These are phyloP conservation scores for Penicillium polonicum DNA, from an alignment of 2,329 filamentous ascomycete species.

Conservation along the genomic window DNA sequence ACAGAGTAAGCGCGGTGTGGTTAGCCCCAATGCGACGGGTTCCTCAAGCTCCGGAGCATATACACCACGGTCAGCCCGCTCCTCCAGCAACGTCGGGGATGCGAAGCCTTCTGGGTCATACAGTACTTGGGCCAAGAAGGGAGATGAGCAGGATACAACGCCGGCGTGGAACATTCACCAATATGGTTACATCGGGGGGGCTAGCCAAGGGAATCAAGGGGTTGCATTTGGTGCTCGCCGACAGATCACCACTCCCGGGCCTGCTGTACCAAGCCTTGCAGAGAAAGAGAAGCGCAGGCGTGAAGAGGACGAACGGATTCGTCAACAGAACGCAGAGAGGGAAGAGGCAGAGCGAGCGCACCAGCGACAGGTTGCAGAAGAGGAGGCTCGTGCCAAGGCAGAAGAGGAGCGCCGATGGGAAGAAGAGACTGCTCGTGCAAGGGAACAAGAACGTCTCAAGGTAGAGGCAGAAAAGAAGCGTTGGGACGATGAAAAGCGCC, in stretches of 20 bases:
- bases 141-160: slow-evolving; percentile 74
- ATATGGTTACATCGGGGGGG: slow-evolving; percentile 97
- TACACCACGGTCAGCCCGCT: slow-evolving; percentile 38
- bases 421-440: slow-evolving; percentile 44
- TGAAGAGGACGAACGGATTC: slow-evolving; percentile 57
- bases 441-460: slow-evolving; percentile 53
- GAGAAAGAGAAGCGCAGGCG: slow-evolving; percentile 74
- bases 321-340: slow-evolving; percentile 39
- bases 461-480: slow-evolving; percentile 48
- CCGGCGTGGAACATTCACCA: slow-evolving; percentile 99
- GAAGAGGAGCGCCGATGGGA: slow-evolving; percentile 50
- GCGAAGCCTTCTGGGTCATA: slow-evolving; percentile 60
- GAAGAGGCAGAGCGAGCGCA: slow-evolving; percentile 55
- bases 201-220: slow-evolving; percentile 91
- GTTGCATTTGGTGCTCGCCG: slow-evolving; percentile 87
- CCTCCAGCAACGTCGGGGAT: slow-evolving; percentile 57
- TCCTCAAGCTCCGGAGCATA: slow-evolving; percentile 49
- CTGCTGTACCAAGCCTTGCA: slow-evolving; percentile 73
- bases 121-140: slow-evolving; percentile 87
- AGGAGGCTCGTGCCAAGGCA: slow-evolving; percentile 46
- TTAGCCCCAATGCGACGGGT: slow-evolving; percentile 69
- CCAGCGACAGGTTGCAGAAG: slow-evolving; percentile 50
- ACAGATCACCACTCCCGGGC: slow-evolving; percentile 84
- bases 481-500: slow-evolving; percentile 57
- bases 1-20: slow-evolving; percentile 57